Base-by-base conservation (phyloP, 2,329 filamentous ascomycete species). In the Beauveria asiatica region DNA sequence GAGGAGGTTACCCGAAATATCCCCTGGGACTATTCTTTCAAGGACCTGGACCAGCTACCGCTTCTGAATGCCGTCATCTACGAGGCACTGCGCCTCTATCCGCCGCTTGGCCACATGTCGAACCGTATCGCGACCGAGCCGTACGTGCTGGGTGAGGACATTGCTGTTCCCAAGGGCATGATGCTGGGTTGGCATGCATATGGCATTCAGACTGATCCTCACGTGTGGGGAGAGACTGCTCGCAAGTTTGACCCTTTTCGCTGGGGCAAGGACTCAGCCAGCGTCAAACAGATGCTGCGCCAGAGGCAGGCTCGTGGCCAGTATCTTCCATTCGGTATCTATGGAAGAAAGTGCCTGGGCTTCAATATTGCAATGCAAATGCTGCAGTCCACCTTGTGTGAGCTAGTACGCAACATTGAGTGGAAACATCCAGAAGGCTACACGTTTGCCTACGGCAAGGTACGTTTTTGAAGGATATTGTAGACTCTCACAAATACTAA, bases 1-100 rank as follows among this genome's bases (percentile, higher is more conserved):
- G 17, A 51, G 2, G 56, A 51, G 6, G 48, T 52, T 10, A 23
- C 33, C 1, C 5, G 16, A 0, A n/a, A 19, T 1, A 39, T 60
- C 2, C 57, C 50, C 2, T 42, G 41, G 42, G 27, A 60, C 19
- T 60, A 48, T 13, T 41, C 50, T 0, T 19, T 27, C 42, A 49
- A 46, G 6, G 57, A 60, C 19, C 11, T 54, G 4, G 30, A 49
- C 19, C 41, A 54, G 27, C 51, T 55, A 3, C 50, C 57, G 13
- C 44, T 60, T 4, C 50, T 60, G 3, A 39, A 39, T 13, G 57
- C 49, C 19, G 17, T 60, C 42, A 49, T 60, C 11, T 60, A 60
- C 17, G 50, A 60, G n/a, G 25, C 50, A 2, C 57, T 60, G 27
- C 57, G 57, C 42, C 33, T 60, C 5, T 54, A 60, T n/a, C 57